Base-by-base conservation (phyloP, 2,329 filamentous ascomycete genomes). In the Cercospora zeae-maydis region DNA sequence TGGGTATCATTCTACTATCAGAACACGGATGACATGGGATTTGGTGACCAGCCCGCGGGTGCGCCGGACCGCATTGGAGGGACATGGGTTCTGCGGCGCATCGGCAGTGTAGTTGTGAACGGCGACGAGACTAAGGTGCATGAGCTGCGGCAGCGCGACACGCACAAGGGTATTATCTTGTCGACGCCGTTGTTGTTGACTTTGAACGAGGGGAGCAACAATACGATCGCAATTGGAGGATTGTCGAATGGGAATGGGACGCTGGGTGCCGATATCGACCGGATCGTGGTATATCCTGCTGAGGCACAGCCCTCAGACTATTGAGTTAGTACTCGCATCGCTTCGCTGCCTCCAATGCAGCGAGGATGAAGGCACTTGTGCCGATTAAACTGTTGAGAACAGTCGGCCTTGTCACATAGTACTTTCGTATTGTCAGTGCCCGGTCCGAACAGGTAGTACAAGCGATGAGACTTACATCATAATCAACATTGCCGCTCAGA, bases 11-110 rank as follows among this genome's bases (percentile, higher is more conserved):
- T 85, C 71, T 82, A 84, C 71, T 84, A 84, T 66, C 82, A 85
- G 64, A 84, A 86, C 71, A 85, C 78, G 1, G 84, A 86, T 55
- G 84, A 86, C 62, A 85, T 86, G 82, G 84, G 84, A 2, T 86
- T 84, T 59, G 84, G 84, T 0, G 77, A 79, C 62, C 77, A 79
- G 64, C 72, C 85, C 1, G 81, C 80, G 47, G 85, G 85, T 5
- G 74, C 76, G 0, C 85, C 85, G 0, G 84, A 88, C 69, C 81
- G 85, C 6, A 86, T 88, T 59, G 82, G 82, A 4, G 84, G 85
- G 0, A 74, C 77, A 0, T 88, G 84, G 84, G 83, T 86, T 64
- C 75, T 88, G 5, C 80, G 85, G 4, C 80, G 85, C 9, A 83
- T 87, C 61, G 82, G 81, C 68, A 86, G 84, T 53, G 84, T 88